A percentile compares a stretch with the other conserved stretches of the same genome.
Evolutionary conservation across 306 rosid genomes (phyloP).

Genomic region (Malus orientalis): DNA sequence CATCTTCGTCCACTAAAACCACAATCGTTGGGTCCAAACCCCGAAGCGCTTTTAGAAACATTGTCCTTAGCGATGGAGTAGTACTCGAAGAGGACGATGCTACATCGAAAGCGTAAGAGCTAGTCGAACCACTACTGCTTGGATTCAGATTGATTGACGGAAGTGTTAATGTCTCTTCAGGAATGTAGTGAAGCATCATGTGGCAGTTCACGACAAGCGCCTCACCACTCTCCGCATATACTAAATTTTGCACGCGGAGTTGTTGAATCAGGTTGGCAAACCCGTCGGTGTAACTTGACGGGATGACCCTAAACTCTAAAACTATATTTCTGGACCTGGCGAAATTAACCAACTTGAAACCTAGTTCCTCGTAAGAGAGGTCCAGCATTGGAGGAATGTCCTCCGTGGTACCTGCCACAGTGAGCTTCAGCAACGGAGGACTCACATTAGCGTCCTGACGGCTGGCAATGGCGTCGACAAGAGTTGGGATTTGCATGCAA

Average conservation of each 20-base stretch:
- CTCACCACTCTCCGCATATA: slow-evolving; percentile 33
- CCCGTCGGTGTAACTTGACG: slow-evolving; percentile 56
- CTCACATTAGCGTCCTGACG: slow-evolving; percentile 37
- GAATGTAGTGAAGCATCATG: slow-evolving; percentile 86
- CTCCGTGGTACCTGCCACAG: slow-evolving; percentile 30
- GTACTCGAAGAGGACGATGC: neutral
- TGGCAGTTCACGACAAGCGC: slow-evolving; percentile 80
- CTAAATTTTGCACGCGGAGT: slow-evolving; percentile 50
- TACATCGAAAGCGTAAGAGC: neutral
- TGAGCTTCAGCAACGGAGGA: slow-evolving; percentile 64
- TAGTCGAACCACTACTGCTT: neutral
- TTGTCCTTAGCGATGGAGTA: slow-evolving; percentile 23
- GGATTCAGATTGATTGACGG: neutral
- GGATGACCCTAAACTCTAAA: slow-evolving; percentile 59
- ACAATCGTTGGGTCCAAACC: slow-evolving; percentile 65
- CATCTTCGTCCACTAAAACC: slow-evolving; percentile 73
- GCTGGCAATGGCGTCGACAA: slow-evolving; percentile 65
- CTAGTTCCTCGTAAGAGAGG: slow-evolving; percentile 66
- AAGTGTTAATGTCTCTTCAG: slow-evolving; percentile 40
- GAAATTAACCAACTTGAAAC: slow-evolving; percentile 57
- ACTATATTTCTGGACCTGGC: slow-evolving; percentile 56
- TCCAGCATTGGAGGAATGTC: slow-evolving; percentile 67
- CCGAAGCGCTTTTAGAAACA: slow-evolving; percentile 59
- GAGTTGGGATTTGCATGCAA: slow-evolving; percentile 98
- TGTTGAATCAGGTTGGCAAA: slow-evolving; percentile 58